A percentile compares a stretch with the other conserved stretches of the same genome.
These are phyloP conservation scores for Puccinia polysora DNA, from an alignment of 1,284 basidiomycete species.

Conservation along the genomic window DNA sequence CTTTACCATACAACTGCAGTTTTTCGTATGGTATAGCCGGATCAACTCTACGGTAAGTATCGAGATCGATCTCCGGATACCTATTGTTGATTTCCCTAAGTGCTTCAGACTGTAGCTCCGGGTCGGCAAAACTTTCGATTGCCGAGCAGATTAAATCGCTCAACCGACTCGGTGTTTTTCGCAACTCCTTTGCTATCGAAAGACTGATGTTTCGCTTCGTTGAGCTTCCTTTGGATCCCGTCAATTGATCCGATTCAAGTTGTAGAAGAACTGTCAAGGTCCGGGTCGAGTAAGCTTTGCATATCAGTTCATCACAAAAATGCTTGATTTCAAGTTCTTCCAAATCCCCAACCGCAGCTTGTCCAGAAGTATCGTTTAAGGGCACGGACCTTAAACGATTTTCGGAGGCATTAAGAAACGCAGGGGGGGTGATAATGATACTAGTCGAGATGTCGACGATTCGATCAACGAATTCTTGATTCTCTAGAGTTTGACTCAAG, in stretches of 20 bases:
- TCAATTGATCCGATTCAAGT: conserved; percentile 30
- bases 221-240: not conserved
- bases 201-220: conserved; percentile 6
- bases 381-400: conserved; percentile 10
- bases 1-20: conserved; percentile 29
- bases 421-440: conserved; percentile 29
- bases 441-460: conserved; percentile 37
- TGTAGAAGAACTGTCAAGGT: conserved; percentile 39
- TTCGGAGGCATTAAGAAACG: not conserved
- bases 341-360: conserved; percentile 5
- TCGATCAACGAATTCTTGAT: conserved; percentile 36
- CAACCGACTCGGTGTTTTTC: conserved; percentile 28
- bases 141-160: conserved; percentile 21
- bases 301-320: conserved; percentile 39
- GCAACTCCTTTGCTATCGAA: conserved; percentile 22
- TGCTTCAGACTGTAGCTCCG: conserved; percentile 36
- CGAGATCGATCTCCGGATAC: conserved; percentile 33
- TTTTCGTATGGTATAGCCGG: conserved; percentile 35
- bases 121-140: conserved; percentile 32
- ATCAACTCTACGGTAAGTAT: conserved; percentile 36
- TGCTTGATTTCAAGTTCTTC: conserved; percentile 37
- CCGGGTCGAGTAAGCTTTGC: conserved; percentile 29
- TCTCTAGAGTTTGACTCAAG: conserved; percentile 19
- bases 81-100: conserved; percentile 23
- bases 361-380: not conserved